A percentile compares a stretch with the other conserved stretches of the same genome.
Conservation (phyloP, 495 filamentous ascomycete species). For the Darksidea phi region DNA sequence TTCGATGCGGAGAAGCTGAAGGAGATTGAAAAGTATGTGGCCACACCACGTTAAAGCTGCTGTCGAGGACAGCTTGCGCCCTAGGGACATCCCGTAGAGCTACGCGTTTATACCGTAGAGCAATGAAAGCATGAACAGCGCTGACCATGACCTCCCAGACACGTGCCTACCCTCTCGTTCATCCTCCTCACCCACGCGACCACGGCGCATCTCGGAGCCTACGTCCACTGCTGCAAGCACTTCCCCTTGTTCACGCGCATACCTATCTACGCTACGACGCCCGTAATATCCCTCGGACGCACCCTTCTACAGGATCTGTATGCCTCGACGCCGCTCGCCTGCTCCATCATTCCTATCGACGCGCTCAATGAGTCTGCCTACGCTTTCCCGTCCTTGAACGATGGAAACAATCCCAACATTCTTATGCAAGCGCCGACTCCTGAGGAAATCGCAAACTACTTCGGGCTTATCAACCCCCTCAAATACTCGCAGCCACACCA, state of each 20-base stretch:
- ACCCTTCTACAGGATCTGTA: conserved; percentile 92
- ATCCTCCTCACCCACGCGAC: conserved; percentile 96
- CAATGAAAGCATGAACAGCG: neutral
- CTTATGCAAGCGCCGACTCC: conserved; percentile 75
- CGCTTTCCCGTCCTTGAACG: conserved; percentile 39
- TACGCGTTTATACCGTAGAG: conserved; percentile 3
- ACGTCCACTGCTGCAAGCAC: conserved; percentile 95
- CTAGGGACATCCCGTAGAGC: neutral
- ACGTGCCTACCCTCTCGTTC: conserved; percentile 84
- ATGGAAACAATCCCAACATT: conserved; percentile 50
- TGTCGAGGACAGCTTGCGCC: conserved; percentile 27
- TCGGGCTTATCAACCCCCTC: conserved; percentile 84
- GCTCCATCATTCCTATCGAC: conserved; percentile 69
- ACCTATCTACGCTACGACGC: conserved; percentile 92
- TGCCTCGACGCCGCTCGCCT: conserved; percentile 79
- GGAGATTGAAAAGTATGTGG: conserved; percentile 79
- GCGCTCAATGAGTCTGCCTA: conserved; percentile 67
- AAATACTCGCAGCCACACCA: conserved; percentile 97
- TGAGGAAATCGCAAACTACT: conserved; percentile 89
- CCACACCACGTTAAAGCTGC: neutral
- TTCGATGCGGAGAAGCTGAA: conserved; percentile 79
- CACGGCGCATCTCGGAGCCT: conserved; percentile 84
- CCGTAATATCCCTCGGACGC: conserved; percentile 87
- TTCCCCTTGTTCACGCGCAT: conserved; percentile 88
- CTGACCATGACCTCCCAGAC: conserved; percentile 50